Conservation (phyloP, 2,329 filamentous ascomycete species). For the Nannizzia gypsea region DNA sequence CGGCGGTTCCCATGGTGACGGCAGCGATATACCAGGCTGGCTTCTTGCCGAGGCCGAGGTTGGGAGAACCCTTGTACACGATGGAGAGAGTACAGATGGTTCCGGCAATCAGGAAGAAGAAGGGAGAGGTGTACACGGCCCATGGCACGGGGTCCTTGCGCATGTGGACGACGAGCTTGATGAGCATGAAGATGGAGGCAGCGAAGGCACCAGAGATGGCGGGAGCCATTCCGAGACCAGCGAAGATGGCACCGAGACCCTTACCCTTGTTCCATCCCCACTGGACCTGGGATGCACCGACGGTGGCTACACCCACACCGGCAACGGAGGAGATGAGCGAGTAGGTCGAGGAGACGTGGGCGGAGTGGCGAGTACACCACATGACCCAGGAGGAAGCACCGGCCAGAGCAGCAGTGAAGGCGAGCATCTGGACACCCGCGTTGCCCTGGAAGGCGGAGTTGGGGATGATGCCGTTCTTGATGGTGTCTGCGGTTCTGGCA, state of each 20-base stretch:
- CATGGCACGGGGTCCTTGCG: conserved; percentile 60
- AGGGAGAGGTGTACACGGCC: conserved; percentile 61
- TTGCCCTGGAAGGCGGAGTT: conserved; percentile 46
- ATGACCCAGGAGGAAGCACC: conserved; percentile 62
- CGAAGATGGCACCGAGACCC: conserved; percentile 60
- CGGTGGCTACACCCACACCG: conserved; percentile 57
- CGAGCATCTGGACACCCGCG: conserved; percentile 56
- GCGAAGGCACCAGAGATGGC: conserved; percentile 53
- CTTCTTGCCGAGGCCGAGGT: conserved; percentile 50
- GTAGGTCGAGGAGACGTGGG: conserved; percentile 62
- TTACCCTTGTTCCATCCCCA: conserved; percentile 61
- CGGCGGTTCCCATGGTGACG: conserved; percentile 54
- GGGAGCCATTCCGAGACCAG: conserved; percentile 60
- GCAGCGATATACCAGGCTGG: conserved; percentile 54
- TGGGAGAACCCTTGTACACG: conserved; percentile 70
- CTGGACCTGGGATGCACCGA: conserved; percentile 49
- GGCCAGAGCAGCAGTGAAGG: conserved; percentile 52
- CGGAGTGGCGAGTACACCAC: conserved; percentile 65
- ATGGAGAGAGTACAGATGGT: conserved; percentile 65
- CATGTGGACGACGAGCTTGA: conserved; percentile 59
- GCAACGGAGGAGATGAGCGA: conserved; percentile 58
- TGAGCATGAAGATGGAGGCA: conserved; percentile 58
- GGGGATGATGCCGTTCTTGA: conserved; percentile 67
- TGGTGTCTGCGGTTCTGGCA: conserved; percentile 59
- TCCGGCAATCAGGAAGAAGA: conserved; percentile 65